Evolutionary conservation across 2,329 filamentous ascomycete genomes (phyloP).

Genomic region (Trichoderma afroharzianum): DNA sequence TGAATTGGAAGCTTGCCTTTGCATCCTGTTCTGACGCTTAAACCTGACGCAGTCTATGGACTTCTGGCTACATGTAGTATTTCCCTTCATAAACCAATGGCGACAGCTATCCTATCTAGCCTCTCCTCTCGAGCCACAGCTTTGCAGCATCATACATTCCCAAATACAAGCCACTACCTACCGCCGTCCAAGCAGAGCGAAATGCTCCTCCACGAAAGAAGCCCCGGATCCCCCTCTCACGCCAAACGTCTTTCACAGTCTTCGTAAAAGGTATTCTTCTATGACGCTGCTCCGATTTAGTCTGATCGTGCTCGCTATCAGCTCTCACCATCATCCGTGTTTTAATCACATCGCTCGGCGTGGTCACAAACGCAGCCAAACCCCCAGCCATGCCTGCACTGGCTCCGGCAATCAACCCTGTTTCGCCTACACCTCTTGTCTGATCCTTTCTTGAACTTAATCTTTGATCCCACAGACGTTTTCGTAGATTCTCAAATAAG

Average conservation of each 20-base stretch:
- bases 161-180: conserved; percentile 80
- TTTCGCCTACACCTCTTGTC: conserved; percentile 53
- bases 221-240: conserved; percentile 65
- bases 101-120: not conserved
- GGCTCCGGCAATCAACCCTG: conserved; percentile 65
- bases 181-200: conserved; percentile 73
- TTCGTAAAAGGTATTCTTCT: conserved; percentile 18
- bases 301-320: conserved; percentile 26
- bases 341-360: conserved; percentile 85
- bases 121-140: conserved; percentile 47
- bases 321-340: conserved; percentile 81
- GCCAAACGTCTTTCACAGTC: conserved; percentile 63
- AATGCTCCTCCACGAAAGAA: conserved; percentile 74
- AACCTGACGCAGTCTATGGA: too few relatives aligned
- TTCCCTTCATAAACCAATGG: too few relatives aligned
- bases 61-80: too few relatives aligned
- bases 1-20: too few relatives aligned
- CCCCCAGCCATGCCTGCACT: conserved; percentile 73
- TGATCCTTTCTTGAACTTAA: conserved; percentile 25
- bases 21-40: too few relatives aligned
- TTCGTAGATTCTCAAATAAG: conserved; percentile 71
- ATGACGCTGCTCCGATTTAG: conserved; percentile 23
- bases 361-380: conserved; percentile 76
- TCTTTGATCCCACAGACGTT: conserved; percentile 43
- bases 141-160: conserved; percentile 82